A percentile compares a stretch with the other conserved stretches of the same genome.
Evolutionary conservation across 371 early-diverging fungal species (phyloP).

Genomic region (Mucor lusitanicus): DNA sequence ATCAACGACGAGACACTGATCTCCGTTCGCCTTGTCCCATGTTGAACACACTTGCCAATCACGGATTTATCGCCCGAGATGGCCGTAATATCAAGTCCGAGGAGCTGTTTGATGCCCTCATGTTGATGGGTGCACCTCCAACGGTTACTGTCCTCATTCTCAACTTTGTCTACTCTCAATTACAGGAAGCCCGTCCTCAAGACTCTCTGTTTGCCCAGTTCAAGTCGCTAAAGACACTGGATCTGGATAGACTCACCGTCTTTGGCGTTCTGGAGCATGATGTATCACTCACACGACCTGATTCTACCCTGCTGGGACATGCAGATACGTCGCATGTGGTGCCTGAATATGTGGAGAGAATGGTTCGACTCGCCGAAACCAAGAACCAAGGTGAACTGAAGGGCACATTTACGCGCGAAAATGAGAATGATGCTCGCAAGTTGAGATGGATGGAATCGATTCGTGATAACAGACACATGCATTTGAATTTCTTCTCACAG

Average conservation of each 20-base stretch:
- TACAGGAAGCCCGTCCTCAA: constrained; percentile 14
- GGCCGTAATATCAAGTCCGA: constrained; percentile 33
- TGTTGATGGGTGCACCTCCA: constrained; percentile 19
- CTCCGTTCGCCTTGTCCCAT: constrained; percentile 42
- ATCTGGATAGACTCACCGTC: constrained; percentile 28
- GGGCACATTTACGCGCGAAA: constrained; percentile 17
- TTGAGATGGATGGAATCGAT: constrained; percentile 32
- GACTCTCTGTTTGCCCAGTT: constrained; percentile 13
- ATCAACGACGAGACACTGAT: constrained; percentile 14
- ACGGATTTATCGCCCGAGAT: constrained; percentile 36
- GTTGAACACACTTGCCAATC: constrained; percentile 45
- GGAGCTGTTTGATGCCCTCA: constrained; percentile 24
- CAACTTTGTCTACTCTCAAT: constrained; percentile 10
- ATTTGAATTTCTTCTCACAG: constrained; percentile 23
- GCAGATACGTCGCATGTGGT: constrained; percentile 4
- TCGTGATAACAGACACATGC: constrained; percentile 20
- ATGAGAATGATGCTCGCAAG: constrained; percentile 23
- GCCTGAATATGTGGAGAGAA: constrained; percentile 17
- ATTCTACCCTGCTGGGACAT: constrained; percentile 14
- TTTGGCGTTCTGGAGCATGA: constrained; percentile 42
- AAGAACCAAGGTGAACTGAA: background rate
- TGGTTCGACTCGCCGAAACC: constrained; percentile 9
- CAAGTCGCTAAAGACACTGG: background rate
- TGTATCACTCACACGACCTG: constrained; percentile 36
- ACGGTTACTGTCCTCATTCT: constrained; percentile 11